Percentiles rank a stretch among this genome's conserved stretches.
These are phyloP conservation scores for Chaetoceros tenuissimus DNA, from an alignment of 108 stramenopile genomes.

Conservation along the genomic window DNA sequence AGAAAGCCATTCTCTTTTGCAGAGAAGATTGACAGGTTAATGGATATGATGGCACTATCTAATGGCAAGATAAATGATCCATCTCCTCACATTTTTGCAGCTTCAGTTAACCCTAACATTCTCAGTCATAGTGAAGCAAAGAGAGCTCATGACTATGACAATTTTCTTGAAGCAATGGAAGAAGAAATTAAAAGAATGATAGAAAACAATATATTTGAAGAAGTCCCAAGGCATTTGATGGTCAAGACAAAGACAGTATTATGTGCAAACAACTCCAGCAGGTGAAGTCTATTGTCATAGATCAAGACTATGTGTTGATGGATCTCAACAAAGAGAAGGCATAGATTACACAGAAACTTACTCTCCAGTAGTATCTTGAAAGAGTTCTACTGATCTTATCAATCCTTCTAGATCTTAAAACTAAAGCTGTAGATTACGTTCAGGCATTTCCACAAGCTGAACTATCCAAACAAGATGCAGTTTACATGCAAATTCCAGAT, in stretches of 20 bases:
- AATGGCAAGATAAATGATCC: too few relatives aligned
- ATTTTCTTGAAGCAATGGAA: conserved; percentile 1
- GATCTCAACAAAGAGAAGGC: conserved; percentile 17
- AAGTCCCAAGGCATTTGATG: too few relatives aligned
- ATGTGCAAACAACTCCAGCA: conserved; percentile 1
- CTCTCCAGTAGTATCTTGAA: conserved; percentile 42
- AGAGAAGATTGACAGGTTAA: too few relatives aligned
- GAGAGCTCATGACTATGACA: neutral
- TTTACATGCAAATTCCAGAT: conserved; percentile 29
- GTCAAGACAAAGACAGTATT: too few relatives aligned
- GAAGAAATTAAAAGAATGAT: conserved; percentile 1
- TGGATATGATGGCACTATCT: too few relatives aligned
- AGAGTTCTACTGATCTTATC: conserved; percentile 19
- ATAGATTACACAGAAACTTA: conserved; percentile 31
- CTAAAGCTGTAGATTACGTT: conserved; percentile 38
- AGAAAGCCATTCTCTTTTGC: too few relatives aligned
- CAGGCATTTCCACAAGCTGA: conserved; percentile 29
- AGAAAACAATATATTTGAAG: neutral
- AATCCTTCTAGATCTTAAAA: conserved; percentile 12
- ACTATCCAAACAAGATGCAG: conserved; percentile 5
- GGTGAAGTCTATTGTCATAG: conserved; percentile 6
- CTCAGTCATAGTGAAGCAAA: too few relatives aligned
- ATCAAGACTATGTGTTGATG: conserved; percentile 15
- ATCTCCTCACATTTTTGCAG: too few relatives aligned
- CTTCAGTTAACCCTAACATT: too few relatives aligned